Evolutionary conservation across 2,329 filamentous ascomycete genomes (phyloP).

Genomic region (Claviceps lovelessii): DNA sequence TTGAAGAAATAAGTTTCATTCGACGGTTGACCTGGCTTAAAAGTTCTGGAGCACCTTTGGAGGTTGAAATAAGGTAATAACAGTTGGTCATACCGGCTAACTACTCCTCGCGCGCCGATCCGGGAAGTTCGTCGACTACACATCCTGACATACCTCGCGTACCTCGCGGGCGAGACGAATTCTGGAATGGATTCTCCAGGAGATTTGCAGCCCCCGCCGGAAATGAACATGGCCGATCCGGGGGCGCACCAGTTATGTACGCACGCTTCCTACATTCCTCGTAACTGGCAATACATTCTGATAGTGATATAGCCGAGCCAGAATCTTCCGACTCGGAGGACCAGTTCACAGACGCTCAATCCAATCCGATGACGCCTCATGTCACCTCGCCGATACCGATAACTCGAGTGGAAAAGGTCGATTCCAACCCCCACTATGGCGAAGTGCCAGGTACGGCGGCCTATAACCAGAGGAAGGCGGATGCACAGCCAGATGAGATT

Average conservation of each 20-base stretch:
- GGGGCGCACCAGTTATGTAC: constrained; percentile 47
- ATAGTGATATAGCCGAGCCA: constrained; percentile 22
- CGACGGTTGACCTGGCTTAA: not conserved
- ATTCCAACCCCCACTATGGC: constrained; percentile 37
- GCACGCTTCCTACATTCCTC: constrained; percentile 2
- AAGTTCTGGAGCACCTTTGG: not conserved
- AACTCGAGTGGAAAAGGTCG: constrained; percentile 44
- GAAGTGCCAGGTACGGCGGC: constrained; percentile 48
- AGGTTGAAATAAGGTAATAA: not conserved
- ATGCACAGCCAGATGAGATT: constrained; percentile 48
- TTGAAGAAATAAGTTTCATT: not conserved
- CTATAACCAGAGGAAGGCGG: constrained; percentile 38
- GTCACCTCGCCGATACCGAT: constrained; percentile 39
- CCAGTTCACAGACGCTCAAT: constrained; percentile 54
- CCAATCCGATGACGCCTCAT: constrained; percentile 29
- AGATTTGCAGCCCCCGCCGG: constrained; percentile 19
- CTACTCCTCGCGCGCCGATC: not conserved
- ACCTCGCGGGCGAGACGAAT: not conserved
- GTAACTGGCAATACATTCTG: constrained; percentile 9
- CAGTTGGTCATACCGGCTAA: not conserved
- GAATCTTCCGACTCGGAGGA: constrained; percentile 49
- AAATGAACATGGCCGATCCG: constrained; percentile 30
- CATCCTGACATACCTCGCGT: not conserved
- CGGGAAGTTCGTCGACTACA: not conserved
- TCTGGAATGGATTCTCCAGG: constrained; percentile 17